Evolutionary conservation across 108 stramenopile genomes (phyloP).

Genomic region (Tribonema minus): DNA sequence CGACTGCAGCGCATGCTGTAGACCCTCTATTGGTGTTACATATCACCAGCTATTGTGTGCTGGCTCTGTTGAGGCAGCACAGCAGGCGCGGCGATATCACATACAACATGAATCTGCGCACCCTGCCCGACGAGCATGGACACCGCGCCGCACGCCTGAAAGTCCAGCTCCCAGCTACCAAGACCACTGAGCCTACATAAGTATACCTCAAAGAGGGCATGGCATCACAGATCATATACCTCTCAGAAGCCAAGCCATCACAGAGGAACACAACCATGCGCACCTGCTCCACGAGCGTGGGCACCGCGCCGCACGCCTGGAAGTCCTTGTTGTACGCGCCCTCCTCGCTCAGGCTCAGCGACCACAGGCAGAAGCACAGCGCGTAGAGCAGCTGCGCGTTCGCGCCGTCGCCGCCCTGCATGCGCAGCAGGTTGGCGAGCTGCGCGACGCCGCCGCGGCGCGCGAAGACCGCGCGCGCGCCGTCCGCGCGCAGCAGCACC

Average conservation of each 20-base stretch:
- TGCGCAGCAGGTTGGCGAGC: constrained; percentile 12
- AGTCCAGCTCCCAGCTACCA: constrained; percentile 35
- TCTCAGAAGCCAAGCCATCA: too few relatives aligned
- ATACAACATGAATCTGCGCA: neutral
- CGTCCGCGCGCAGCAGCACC: constrained; percentile 10
- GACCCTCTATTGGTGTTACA: too few relatives aligned
- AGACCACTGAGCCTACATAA: constrained; percentile 66
- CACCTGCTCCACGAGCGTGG: constrained; percentile 46
- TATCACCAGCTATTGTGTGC: too few relatives aligned
- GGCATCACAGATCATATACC: too few relatives aligned
- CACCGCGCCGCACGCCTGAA: constrained; percentile 36
- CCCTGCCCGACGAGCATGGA: constrained; percentile 48
- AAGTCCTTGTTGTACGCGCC: constrained; percentile 42
- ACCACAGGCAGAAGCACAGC: constrained; percentile 81
- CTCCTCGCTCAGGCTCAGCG: constrained; percentile 66
- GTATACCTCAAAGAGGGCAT: too few relatives aligned
- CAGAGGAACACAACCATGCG: too few relatives aligned
- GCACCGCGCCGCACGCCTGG: constrained; percentile 37
- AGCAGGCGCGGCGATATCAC: too few relatives aligned
- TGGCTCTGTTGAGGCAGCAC: too few relatives aligned
- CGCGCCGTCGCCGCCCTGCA: constrained; percentile 25
- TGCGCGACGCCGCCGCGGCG: constrained; percentile 12
- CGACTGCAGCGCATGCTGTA: too few relatives aligned
- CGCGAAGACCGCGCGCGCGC: constrained; percentile 3
- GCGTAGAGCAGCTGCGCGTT: constrained; percentile 81